Base-by-base conservation (phyloP, 179 eudicot species). In the Patellifolia procumbens region DNA sequence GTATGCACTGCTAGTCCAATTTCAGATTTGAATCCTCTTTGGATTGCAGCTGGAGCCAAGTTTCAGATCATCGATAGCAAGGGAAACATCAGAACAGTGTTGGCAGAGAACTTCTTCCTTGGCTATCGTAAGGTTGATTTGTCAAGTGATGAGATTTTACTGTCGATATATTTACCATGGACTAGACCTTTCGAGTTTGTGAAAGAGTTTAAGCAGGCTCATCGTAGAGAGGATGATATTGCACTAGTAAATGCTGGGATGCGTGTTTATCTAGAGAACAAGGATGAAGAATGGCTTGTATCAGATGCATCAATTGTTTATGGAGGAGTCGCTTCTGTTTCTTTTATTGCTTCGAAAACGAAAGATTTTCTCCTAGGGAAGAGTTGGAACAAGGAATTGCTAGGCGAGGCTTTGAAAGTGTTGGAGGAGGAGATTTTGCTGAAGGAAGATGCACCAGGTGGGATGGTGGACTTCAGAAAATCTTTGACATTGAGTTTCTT, bases 1-100 rank as follows among this genome's bases (percentile, higher is more conserved):
- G 88, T 96, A 32, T 96, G 99, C 81, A 96, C 98, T 0, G 99
- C 98, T 56, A 96, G 99, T 79, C 99, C 99, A 58, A 96, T 96
- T 81, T 96, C 99, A 63, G 99, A 96, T 80, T 83, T 96, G 76
- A 96, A 96, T 80, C 99, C 99, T 77, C 90, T 96, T 35, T 96
- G 97, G 98, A 96, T 96, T 88, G 98, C 97, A 63, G 79, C 96
- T 65, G 80, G 98, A 76, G 97, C 99, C 61, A 89, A 80, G 75
- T 93, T 96, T 83, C 85, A 84, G 19, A 88, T 91, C n/a, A n/a
- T n/a, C n/a, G n/a, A n/a, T n/a, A n/a, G n/a, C n/a, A n/a, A n/a
- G n/a, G n/a, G n/a, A n/a, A n/a, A n/a, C n/a, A n/a, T n/a, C n/a
- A n/a, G n/a, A n/a, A n/a, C n/a, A n/a, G n/a, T n/a, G n/a, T n/a